A percentile compares a stretch with the other conserved stretches of the same genome.
Evolutionary conservation across 371 early-diverging fungal genomes (phyloP).

Genomic region (Mortierella sp.): DNA sequence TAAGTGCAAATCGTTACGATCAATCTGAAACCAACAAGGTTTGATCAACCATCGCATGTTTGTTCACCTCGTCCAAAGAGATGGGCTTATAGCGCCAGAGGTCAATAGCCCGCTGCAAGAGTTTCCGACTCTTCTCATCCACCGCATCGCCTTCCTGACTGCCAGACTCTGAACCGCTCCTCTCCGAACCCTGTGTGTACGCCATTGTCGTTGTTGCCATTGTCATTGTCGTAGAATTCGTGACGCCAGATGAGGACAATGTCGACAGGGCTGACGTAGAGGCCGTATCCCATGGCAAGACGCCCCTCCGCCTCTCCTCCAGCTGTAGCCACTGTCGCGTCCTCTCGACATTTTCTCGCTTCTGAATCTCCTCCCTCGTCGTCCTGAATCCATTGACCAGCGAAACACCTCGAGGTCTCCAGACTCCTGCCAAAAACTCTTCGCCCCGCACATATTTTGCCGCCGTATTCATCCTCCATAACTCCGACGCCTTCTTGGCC

Average conservation of each 20-base stretch:
- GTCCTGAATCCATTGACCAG: slow-evolving; percentile 74
- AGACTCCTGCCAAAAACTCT: slow-evolving; percentile 75
- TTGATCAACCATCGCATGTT: too few relatives aligned
- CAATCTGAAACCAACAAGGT: too few relatives aligned
- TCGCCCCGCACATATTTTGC: slow-evolving; percentile 90
- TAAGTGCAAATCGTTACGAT: too few relatives aligned
- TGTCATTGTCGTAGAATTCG: neutral
- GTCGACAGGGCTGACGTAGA: slow-evolving; percentile 1
- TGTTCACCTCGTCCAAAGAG: slow-evolving; percentile 68
- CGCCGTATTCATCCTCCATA: slow-evolving; percentile 87
- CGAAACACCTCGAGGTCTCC: slow-evolving; percentile 85
- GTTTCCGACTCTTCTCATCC: slow-evolving; percentile 23
- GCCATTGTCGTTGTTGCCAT: neutral
- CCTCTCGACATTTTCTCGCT: slow-evolving; percentile 64
- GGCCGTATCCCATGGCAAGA: neutral
- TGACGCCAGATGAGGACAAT: neutral
- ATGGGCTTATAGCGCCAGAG: slow-evolving; percentile 68
- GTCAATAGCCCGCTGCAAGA: slow-evolving; percentile 59
- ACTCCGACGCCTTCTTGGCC: slow-evolving; percentile 71
- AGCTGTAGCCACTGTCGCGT: slow-evolving; percentile 62
- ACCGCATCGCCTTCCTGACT: neutral
- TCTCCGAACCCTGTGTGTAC: neutral
- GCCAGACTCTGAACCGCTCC: neutral
- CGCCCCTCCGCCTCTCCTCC: neutral
- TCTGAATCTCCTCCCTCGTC: slow-evolving; percentile 58